phyloP scores from a whole-genome alignment of 331 rosid genomes.

The Prunus yedoensis region DNA sequence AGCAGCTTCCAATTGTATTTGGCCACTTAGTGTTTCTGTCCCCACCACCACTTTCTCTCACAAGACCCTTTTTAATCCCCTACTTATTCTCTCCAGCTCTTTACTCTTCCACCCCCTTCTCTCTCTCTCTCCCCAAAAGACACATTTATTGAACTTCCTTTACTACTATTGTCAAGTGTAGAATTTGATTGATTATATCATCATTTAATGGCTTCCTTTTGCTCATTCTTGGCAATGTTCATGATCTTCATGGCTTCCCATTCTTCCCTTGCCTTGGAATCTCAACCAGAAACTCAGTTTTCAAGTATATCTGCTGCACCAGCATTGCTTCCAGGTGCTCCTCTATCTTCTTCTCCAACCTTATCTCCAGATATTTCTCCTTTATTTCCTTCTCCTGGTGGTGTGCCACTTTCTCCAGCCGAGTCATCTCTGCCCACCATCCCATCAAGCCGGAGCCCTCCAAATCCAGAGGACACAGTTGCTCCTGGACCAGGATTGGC shows the following conservation, averaged over 20 bases:
- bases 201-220: slow-evolving; percentile 41
- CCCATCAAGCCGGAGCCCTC: slow-evolving; percentile 57
- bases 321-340: slow-evolving; percentile 34
- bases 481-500: slow-evolving; percentile 33
- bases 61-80: slow-evolving; percentile 18
- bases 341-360: slow-evolving; percentile 31
- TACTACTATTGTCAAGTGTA: not conserved
- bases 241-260: slow-evolving; percentile 17
- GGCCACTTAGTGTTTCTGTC: slow-evolving; percentile 16
- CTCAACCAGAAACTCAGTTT: slow-evolving; percentile 3
- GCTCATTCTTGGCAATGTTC: slow-evolving; percentile 18
- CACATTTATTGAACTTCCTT: slow-evolving; percentile 14
- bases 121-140: not conserved
- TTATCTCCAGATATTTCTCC: slow-evolving; percentile 53
- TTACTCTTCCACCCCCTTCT: not conserved
- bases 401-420: slow-evolving; percentile 34
- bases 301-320: slow-evolving; percentile 58
- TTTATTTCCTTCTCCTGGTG: slow-evolving; percentile 48
- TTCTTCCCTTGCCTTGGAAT: slow-evolving; percentile 22
- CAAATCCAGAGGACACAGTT: slow-evolving; percentile 39
- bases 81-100: not conserved
- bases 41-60: slow-evolving; percentile 24
- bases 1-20: slow-evolving; percentile 2
- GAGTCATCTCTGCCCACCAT: slow-evolving; percentile 56
- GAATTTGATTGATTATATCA: slow-evolving; percentile 14